Base-by-base conservation (phyloP, 148 eudicot species). In the Rhododendron molle region DNA sequence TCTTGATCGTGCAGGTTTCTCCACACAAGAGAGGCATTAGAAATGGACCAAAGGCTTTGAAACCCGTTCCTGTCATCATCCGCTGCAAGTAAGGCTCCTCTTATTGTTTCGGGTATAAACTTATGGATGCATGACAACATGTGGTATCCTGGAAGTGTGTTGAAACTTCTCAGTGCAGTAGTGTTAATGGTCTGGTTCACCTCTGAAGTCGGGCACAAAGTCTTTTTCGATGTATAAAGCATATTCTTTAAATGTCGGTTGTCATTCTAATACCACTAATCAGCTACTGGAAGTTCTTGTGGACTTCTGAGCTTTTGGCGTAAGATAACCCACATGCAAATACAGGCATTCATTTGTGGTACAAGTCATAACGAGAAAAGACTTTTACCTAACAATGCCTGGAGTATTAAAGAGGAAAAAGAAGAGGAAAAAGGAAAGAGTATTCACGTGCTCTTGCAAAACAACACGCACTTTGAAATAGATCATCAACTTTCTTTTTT, bases 41-140 rank as follows among this genome's bases (percentile, higher is more conserved):
- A 85, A 96, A 96, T 92, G 98, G 98, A 60, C 98, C 98, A 12
- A 96, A 92, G 88, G 98, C 98, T 81, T 85, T 96, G 90, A 96
- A 96, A 88, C 99, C 99, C 62, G 87, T 84, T 83, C 98, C 97
- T 5, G 99, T 96, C 62, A 96, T 96, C 80, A 87, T 94, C 86
- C 96, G 96, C 26, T 96, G 99, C 98, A 94, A 58, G 98, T 96
- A 93, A 92, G 96, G 47, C 52, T 74, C 20, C 9, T 83, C 15
- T 30, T 81, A 21, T 2, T 7, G 34, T 78, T 77, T 14, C 23
- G 6, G 6, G 28, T 56, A 34, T 26, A 47, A 87, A 50, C 13
- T 69, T 16, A 69, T 43, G 30, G 13, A 26, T n/a, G 76, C 76
- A 82, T 26, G 60, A 50, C 38, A 40, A 12, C 14, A 3, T 50